Percentiles rank a stretch among this genome's conserved stretches.
Evolutionary conservation across 2,329 filamentous ascomycete species (phyloP).

Genomic region (Aspergillus transmontanensis): DNA sequence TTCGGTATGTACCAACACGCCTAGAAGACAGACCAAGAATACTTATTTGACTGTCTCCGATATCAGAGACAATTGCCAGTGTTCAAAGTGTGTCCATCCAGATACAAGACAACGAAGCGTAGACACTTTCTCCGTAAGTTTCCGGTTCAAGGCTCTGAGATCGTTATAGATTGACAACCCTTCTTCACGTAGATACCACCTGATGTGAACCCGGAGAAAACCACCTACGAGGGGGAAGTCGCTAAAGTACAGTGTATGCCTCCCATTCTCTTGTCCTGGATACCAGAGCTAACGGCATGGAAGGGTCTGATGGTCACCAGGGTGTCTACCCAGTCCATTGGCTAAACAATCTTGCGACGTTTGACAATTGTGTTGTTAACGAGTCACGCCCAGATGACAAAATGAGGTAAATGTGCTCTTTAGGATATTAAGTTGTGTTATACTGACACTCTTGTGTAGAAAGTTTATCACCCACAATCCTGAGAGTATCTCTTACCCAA

Average conservation of each 20-base stretch:
- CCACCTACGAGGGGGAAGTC: slow-evolving; percentile 38
- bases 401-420: slow-evolving; percentile 21
- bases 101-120: slow-evolving; percentile 70
- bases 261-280: slow-evolving; percentile 4
- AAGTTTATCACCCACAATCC: slow-evolving; percentile 42
- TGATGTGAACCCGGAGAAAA: slow-evolving; percentile 42
- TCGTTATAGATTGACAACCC: neutral
- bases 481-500: slow-evolving; percentile 54
- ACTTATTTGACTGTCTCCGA: neutral
- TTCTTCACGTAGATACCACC: slow-evolving; percentile 47
- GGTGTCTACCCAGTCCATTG: slow-evolving; percentile 70
- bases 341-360: slow-evolving; percentile 52
- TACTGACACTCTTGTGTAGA: slow-evolving; percentile 22
- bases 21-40: neutral
- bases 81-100: slow-evolving; percentile 65
- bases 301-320: slow-evolving; percentile 70
- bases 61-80: slow-evolving; percentile 72
- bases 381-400: slow-evolving; percentile 3
- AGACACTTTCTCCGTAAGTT: slow-evolving; percentile 65
- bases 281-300: slow-evolving; percentile 13
- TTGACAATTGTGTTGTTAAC: slow-evolving; percentile 25
- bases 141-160: neutral
- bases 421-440: neutral
- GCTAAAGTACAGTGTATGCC: slow-evolving; percentile 56
- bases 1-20: slow-evolving; percentile 14